Base-by-base conservation (phyloP, 768 basidiomycete species). In the Clitopilus passeckerianus region DNA sequence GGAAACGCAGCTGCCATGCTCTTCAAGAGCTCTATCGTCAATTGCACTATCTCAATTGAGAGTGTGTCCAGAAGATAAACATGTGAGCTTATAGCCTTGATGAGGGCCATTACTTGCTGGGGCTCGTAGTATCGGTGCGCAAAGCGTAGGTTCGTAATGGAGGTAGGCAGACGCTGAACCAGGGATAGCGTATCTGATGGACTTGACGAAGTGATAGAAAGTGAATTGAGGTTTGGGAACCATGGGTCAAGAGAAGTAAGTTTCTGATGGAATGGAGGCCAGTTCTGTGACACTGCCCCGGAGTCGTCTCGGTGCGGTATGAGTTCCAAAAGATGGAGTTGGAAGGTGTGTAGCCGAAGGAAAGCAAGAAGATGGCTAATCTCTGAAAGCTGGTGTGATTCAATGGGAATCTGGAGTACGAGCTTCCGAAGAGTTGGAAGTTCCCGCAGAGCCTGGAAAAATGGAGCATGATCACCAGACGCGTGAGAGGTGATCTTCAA, bases 401-500 rank as follows among this genome's bases (percentile, higher is more conserved):
- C 62, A 30, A 72, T 67, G 18, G 57, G 43, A 18, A 72, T 68
- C 7, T 59, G 61, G 34, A 71, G 46, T 5, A 62, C 60, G 5
- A 74, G 63, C 3, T 50, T 44, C 14, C 65, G 69, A 15, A 77
- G 68, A 5, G 50, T 35, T 2, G 68, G 67, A 14, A 77, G 64
- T 1, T 59, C 18, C 6, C 67, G 66, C 1, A 76, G 64, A 1
- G 71, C 64, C 4, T 60, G 54, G 56, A 77, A 72, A 57, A 77
- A 72, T 4, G 63, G 50, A 9, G 75, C 70, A 15, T 75, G 62
- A 62, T 77, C 72, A 6, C 64, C 61, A 5, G 63, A 60, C 6
- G 72, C 71, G 0, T 65, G 63, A 0, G 76, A 77, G 1, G 69
- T 65, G 16, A 79, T 69, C 0, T 64, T 63, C n/a, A 79, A 66